These are phyloP conservation scores for Lactarius akahatsu DNA, from an alignment of 768 basidiomycete genomes.

Conservation along the genomic window DNA sequence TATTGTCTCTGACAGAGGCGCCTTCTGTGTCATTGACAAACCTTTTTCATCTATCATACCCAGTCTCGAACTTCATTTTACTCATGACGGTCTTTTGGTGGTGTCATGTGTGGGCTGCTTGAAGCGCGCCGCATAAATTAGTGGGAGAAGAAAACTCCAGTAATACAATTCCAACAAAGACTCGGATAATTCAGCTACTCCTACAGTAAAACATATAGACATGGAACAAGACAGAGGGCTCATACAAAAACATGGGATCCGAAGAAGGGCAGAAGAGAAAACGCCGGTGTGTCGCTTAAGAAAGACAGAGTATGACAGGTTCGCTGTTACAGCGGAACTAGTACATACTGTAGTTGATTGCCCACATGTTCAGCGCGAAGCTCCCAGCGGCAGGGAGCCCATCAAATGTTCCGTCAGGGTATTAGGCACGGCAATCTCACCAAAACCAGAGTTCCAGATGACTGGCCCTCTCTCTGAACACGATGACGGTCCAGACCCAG, in stretches of 20 bases:
- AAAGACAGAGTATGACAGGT: slow-evolving; percentile 4
- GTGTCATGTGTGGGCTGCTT: background rate
- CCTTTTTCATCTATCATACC: background rate
- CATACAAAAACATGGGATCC: slow-evolving; percentile 3
- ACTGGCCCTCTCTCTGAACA: slow-evolving; percentile 15
- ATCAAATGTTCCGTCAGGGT: background rate
- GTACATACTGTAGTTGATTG: background rate
- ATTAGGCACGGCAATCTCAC: slow-evolving; percentile 7
- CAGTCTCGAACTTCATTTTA: background rate
- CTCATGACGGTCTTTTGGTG: background rate
- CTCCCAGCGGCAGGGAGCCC: background rate
- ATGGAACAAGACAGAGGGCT: background rate
- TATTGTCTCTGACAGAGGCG: background rate
- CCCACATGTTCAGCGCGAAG: background rate
- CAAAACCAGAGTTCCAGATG: slow-evolving; percentile 19
- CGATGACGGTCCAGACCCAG: slow-evolving; percentile 5
- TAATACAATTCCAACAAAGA: background rate
- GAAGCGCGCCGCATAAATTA: background rate
- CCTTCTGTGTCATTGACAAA: background rate
- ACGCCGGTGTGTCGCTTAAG: background rate
- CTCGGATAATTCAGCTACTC: slow-evolving; percentile 1
- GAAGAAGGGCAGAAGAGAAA: background rate
- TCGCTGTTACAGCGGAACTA: background rate
- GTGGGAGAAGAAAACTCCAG: background rate
- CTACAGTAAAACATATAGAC: slow-evolving; percentile 2